These are phyloP conservation scores for Hypoxylon fragiforme DNA, from an alignment of 495 filamentous ascomycete species.

Conservation along the genomic window DNA sequence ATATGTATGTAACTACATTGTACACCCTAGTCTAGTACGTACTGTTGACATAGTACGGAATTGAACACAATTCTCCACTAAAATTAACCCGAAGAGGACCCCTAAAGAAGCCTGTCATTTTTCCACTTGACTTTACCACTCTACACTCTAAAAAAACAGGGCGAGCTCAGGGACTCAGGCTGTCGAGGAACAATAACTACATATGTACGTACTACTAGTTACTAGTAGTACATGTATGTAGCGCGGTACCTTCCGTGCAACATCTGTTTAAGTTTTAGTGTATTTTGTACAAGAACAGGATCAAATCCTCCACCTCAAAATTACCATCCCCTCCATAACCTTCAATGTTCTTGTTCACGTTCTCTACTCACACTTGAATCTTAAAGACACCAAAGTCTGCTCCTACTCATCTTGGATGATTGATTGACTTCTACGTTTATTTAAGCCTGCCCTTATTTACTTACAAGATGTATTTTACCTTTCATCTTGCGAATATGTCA, in stretches of 20 bases:
- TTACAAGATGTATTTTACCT: slow-evolving; percentile 18
- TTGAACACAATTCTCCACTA: slow-evolving; percentile 1
- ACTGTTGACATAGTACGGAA: too few species aligned
- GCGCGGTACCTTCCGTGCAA: too few species aligned
- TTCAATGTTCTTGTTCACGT: too few species aligned
- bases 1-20: too few species aligned
- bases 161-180: too few species aligned
- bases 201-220: too few species aligned
- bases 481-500: slow-evolving; percentile 24
- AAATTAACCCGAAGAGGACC: slow-evolving; percentile 10
- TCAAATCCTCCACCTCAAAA: neutral
- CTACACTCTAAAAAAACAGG: neutral
- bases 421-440: neutral
- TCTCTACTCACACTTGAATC: too few species aligned
- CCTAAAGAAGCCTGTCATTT: slow-evolving; percentile 8
- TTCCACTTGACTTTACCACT: slow-evolving; percentile 1
- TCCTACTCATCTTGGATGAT: too few species aligned
- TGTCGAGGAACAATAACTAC: neutral
- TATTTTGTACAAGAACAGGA: neutral
- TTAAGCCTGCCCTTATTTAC: neutral
- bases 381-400: too few species aligned
- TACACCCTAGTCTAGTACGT: too few species aligned
- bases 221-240: too few species aligned
- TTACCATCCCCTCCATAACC: too few species aligned
- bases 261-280: neutral